Evolutionary conservation across 1,284 basidiomycete genomes (phyloP).

Genomic region (Cryptococcus floricola): DNA sequence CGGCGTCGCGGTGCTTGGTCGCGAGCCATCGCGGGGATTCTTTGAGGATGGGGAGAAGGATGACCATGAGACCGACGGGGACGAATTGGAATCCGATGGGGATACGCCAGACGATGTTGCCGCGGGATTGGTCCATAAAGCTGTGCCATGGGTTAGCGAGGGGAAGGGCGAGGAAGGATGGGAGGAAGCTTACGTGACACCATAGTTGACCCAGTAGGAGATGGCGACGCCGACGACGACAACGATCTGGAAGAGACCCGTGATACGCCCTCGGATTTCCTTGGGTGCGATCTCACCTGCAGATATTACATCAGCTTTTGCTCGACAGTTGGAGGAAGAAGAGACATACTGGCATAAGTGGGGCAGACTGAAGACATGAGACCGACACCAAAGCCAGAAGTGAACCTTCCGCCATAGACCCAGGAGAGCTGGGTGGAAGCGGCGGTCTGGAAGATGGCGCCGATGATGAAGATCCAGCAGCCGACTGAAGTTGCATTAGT

Average conservation of each 20-base stretch:
- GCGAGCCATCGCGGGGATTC: conserved; percentile 36
- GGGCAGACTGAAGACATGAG: conserved; percentile 58
- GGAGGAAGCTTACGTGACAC: conserved; percentile 4
- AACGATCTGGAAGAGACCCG: conserved; percentile 70
- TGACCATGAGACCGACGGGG: conserved; percentile 69
- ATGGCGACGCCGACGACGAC: conserved; percentile 52
- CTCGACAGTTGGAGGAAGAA: neutral
- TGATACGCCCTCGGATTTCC: conserved; percentile 61
- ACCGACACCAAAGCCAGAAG: conserved; percentile 64
- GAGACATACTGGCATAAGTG: conserved; percentile 57
- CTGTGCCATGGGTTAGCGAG: conserved; percentile 4
- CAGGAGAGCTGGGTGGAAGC: conserved; percentile 18
- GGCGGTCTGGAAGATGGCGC: conserved; percentile 58
- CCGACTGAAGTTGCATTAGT: conserved; percentile 57
- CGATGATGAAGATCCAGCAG: conserved; percentile 61
- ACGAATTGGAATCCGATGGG: conserved; percentile 52
- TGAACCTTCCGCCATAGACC: conserved; percentile 71
- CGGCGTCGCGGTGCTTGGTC: conserved; percentile 55
- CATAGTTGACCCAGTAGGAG: conserved; percentile 29
- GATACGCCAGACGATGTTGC: conserved; percentile 42
- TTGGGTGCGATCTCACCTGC: conserved; percentile 66
- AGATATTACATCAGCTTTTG: neutral
- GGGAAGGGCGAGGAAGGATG: neutral
- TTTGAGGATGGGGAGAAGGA: conserved; percentile 65
- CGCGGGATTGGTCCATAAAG: conserved; percentile 28